Evolutionary conservation across 192 early-diverging fungal species (phyloP).

Genomic region (Glomus cerebriforme): DNA sequence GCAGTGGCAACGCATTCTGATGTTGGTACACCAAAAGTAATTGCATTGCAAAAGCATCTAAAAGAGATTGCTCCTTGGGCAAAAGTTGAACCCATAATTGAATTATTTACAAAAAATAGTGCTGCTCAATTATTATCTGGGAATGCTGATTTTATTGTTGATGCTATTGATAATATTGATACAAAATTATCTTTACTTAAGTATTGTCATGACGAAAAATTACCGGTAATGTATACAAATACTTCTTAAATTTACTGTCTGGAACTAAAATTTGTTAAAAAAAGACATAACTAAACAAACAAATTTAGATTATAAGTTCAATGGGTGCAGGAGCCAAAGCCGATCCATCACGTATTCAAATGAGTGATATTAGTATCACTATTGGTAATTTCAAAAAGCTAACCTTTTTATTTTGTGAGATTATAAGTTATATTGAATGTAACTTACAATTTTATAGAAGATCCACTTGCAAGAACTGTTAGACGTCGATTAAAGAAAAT

Average conservation of each 20-base stretch:
- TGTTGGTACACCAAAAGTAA: constrained; percentile 87
- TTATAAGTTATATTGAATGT: background rate
- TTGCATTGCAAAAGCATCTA: constrained; percentile 73
- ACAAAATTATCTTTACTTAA: constrained; percentile 89
- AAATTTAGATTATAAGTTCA: constrained; percentile 68
- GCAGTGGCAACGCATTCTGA: constrained; percentile 88
- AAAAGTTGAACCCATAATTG: constrained; percentile 73
- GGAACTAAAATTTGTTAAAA: too few species aligned
- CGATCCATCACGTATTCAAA: constrained; percentile 94
- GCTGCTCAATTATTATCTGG: constrained; percentile 74
- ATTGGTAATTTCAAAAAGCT: constrained; percentile 51
- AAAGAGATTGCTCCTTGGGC: constrained; percentile 76
- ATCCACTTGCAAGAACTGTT: constrained; percentile 88
- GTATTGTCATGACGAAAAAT: constrained; percentile 75
- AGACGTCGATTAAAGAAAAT: constrained; percentile 69
- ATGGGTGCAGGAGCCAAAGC: constrained; percentile 99
- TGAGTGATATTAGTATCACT: constrained; percentile 93
- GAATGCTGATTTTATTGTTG: constrained; percentile 73
- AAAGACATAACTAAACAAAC: background rate
- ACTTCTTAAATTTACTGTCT: background rate
- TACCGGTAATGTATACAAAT: constrained; percentile 54
- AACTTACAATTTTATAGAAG: constrained; percentile 58
- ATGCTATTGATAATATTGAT: constrained; percentile 96
- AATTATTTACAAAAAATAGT: constrained; percentile 71
- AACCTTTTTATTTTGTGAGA: background rate